These are phyloP conservation scores for Verticillium zaregamsianum DNA, from an alignment of 2,329 filamentous ascomycete species.

Conservation along the genomic window DNA sequence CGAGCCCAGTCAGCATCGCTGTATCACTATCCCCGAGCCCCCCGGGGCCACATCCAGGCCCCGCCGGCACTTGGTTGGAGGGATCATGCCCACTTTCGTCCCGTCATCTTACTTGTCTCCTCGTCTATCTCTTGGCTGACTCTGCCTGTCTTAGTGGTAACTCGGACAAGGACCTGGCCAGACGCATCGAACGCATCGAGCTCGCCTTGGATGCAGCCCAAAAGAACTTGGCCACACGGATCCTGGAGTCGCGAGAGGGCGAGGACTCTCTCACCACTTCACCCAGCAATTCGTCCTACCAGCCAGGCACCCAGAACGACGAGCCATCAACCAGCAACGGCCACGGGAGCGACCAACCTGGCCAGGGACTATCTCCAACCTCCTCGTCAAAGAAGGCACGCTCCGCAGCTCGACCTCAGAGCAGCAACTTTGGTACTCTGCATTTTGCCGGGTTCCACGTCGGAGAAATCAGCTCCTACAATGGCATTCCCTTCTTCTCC, in stretches of 20 bases:
- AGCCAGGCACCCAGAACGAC: neutral
- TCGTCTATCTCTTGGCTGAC: neutral
- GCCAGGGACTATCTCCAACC: neutral
- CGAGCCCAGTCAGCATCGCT: neutral
- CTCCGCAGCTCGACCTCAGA: neutral
- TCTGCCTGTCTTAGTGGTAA: constrained; percentile 2
- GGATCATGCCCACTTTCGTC: neutral
- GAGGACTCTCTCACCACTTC: neutral
- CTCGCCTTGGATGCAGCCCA: constrained; percentile 23
- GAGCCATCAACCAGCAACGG: constrained; percentile 2
- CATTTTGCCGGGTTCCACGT: constrained; percentile 44
- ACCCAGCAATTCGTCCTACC: neutral
- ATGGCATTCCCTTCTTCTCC: constrained; percentile 46
- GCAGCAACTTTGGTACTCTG: constrained; percentile 27
- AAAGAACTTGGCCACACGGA: constrained; percentile 4
- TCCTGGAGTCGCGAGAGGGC: constrained; percentile 1
- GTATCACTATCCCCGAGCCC: neutral
- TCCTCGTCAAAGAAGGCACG: neutral
- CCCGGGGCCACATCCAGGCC: neutral
- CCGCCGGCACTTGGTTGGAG: neutral
- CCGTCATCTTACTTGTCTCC: neutral
- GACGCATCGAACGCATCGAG: constrained; percentile 35
- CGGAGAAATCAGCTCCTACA: constrained; percentile 40
- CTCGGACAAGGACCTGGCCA: constrained; percentile 23
- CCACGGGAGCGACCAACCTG: neutral